Conservation (phyloP, 306 rosid genomes). For the Quercus variabilis region DNA sequence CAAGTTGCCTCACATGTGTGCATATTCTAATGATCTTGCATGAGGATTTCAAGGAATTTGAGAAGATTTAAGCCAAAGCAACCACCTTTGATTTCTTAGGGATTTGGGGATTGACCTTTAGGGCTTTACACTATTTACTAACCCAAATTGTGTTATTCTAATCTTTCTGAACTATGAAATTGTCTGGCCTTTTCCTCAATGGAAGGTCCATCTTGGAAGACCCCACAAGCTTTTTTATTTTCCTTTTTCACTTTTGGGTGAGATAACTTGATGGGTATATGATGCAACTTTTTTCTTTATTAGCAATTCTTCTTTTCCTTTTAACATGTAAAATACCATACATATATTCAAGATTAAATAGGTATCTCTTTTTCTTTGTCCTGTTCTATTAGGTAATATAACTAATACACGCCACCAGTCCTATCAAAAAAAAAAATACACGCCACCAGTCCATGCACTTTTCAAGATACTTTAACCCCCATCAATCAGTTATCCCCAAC, state of each 20-base stretch:
- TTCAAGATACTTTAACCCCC: background rate
- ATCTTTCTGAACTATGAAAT: slow-evolving; percentile 1
- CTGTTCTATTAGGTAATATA: background rate
- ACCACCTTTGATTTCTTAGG: background rate
- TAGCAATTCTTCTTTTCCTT: background rate
- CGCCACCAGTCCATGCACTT: background rate
- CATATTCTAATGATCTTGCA: background rate
- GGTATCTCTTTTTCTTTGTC: background rate
- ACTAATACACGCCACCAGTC: background rate
- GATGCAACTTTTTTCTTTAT: background rate
- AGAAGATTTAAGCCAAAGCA: background rate
- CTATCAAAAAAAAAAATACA: no score
- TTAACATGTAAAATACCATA: background rate
- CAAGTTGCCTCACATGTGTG: slow-evolving; percentile 12
- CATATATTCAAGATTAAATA: background rate
- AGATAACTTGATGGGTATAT: background rate
- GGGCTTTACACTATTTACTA: background rate
- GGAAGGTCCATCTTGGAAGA: background rate
- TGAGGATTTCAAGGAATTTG: background rate
- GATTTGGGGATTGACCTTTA: slow-evolving; percentile 2
- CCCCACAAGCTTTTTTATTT: background rate
- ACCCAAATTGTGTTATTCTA: background rate
- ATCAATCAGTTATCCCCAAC: background rate
- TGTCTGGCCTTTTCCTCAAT: background rate
- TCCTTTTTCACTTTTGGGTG: background rate